Evolutionary conservation across 352 stramenopile species (phyloP), one percentile per base, ranked within the genome.

Genomic region (Plasmopara muralis): DNA sequence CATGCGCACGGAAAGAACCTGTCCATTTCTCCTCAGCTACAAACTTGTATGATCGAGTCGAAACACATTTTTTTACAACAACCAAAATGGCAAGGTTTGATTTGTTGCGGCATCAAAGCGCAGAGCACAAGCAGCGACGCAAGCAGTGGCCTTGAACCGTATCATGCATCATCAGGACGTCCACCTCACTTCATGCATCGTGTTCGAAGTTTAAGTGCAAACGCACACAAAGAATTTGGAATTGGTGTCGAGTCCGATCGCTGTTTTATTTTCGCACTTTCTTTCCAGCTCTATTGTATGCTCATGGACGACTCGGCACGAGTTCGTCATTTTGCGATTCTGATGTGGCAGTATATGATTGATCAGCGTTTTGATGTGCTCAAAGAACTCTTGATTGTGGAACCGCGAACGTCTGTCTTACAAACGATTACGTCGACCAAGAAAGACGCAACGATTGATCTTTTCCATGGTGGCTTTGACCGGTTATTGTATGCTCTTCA

Each of bases 391-490:
- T 46, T 92, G 29, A 85, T 92, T 37, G 72, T 85, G 12, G 81
- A 92, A 41, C 68, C 77, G 2, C 83, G 83, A 8, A 55, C 68
- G 6, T 83, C 74, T 10, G 52, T 89, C 5, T 55, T 92, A 3
- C 71, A 84, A 43, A 87, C 80, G 8, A 88, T 89, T 15, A 76
- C 77, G 6, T 66, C 73, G 1, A 75, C 67, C n/a, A 85, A 88
- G 43, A 89, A 87, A 54, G 79, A 89, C 39, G 56, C 63, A 33
- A 54, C 61, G 13, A 60, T 92, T 44, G 78, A 92, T 50, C 66
- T 92, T 2, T 92, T 78, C 48, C 78, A 89, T 39, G 73, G 70
- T 10, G 81, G 81, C 0, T 89, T 92, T 30, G 81, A 92, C 47
- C 68, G 67, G 6, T 45, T 92, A 18, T 49, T 89, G 0, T 68